Conservation (phyloP, 2,329 filamentous ascomycete genomes). For the Dactylellina parvicollis region DNA sequence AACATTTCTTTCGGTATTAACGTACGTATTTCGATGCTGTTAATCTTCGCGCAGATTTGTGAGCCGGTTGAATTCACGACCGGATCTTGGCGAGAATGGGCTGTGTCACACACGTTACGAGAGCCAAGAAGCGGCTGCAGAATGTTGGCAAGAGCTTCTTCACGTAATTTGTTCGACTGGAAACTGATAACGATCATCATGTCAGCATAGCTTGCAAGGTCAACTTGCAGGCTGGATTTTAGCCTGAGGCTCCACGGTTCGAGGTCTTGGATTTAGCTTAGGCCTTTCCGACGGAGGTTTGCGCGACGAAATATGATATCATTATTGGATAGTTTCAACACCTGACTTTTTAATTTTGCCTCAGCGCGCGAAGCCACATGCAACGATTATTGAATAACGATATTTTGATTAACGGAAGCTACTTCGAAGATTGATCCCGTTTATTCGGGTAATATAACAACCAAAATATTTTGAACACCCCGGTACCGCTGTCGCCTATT, state of each 20-base stretch:
- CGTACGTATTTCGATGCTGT: no score
- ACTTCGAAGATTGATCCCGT: not conserved
- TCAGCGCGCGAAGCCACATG: not conserved
- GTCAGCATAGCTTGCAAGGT: slow-evolving; percentile 13
- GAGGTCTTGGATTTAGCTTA: not conserved
- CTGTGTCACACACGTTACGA: slow-evolving; percentile 14
- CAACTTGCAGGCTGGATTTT: slow-evolving; percentile 11
- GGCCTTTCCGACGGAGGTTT: not conserved
- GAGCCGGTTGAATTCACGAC: no score
- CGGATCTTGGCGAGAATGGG: slow-evolving; percentile 30
- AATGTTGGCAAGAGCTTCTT: not conserved
- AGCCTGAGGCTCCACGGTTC: not conserved
- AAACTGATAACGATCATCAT: not conserved
- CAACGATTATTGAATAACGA: not conserved
- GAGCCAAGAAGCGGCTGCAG: slow-evolving; percentile 16
- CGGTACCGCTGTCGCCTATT: no score
- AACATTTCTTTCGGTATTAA: no score
- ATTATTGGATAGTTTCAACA: not conserved
- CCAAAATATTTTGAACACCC: no score
- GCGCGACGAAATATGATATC: not conserved
- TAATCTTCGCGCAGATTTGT: not conserved
- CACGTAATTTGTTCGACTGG: not conserved
- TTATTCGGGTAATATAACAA: no score
- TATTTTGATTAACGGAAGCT: no score
- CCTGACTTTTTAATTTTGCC: not conserved